Evolutionary conservation across 2,329 filamentous ascomycete genomes (phyloP).

Genomic region (Rhynchosporium agropyri): DNA sequence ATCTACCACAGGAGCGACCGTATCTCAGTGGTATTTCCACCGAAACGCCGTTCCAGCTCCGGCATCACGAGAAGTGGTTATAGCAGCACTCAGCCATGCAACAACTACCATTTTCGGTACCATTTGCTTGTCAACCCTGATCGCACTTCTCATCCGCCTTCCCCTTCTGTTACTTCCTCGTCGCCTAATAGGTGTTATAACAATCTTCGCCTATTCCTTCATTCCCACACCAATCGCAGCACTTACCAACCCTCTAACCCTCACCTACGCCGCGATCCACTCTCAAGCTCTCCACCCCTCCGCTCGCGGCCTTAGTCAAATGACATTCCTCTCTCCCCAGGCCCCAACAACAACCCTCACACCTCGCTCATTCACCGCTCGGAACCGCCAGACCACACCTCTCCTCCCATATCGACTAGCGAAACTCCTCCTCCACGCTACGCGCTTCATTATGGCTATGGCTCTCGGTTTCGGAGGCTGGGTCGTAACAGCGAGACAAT

Average conservation of each 20-base stretch:
- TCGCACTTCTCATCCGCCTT: slow-evolving; percentile 78
- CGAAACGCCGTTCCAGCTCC: slow-evolving; percentile 79
- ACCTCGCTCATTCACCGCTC: slow-evolving; percentile 53
- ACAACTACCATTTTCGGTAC: slow-evolving; percentile 87
- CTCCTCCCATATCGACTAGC: slow-evolving; percentile 88
- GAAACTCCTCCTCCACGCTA: slow-evolving; percentile 88
- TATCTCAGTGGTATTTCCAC: slow-evolving; percentile 99
- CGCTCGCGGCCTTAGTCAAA: slow-evolving; percentile 76
- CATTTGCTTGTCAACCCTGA: slow-evolving; percentile 82
- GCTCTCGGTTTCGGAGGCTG: slow-evolving; percentile 93
- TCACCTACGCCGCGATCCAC: slow-evolving; percentile 94
- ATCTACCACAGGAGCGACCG: slow-evolving; percentile 88
- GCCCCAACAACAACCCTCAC: slow-evolving; percentile 74
- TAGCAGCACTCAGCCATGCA: slow-evolving; percentile 80
- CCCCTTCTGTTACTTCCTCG: slow-evolving; percentile 83
- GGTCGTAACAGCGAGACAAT: slow-evolving; percentile 85
- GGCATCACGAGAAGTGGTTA: slow-evolving; percentile 78
- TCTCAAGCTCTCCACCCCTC: slow-evolving; percentile 79
- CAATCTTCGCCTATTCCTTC: slow-evolving; percentile 73
- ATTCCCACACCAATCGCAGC: slow-evolving; percentile 84
- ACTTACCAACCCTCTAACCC: slow-evolving; percentile 85
- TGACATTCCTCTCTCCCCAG: slow-evolving; percentile 76
- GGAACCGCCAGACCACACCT: slow-evolving; percentile 51
- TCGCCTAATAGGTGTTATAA: slow-evolving; percentile 65
- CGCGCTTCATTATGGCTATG: slow-evolving; percentile 86